Evolutionary conservation across 2,329 filamentous ascomycete genomes (phyloP), one percentile per base, ranked within the genome.

Genomic region (Colletotrichum echinochloae): DNA sequence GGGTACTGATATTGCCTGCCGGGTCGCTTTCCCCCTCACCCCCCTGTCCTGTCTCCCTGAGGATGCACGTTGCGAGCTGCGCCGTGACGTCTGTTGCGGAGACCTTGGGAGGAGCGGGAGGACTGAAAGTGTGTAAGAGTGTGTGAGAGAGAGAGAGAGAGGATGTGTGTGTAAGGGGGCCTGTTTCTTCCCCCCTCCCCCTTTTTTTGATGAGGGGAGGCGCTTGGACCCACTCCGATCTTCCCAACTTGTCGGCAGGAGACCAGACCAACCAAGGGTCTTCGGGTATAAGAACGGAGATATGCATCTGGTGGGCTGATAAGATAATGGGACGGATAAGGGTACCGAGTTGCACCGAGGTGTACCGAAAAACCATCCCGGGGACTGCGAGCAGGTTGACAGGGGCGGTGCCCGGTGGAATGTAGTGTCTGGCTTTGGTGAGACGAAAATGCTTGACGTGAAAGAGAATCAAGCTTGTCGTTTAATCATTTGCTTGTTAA

Each of bases 261-360:
- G 41, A n/a, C 51, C 63, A n/a, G n/a, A n/a, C 63, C 14, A 28
- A 54, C 11, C 51, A 67, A 57, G 44, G 20, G 23, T 56, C 39
- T n/a, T 39, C 63, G 67, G 67, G 64, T 62, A 70, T 67, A 67
- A 70, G 46, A 44, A n/a, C 64, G 67, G 67, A 66, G 52, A 70
- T 67, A 70, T 54, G 56, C 44, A 44, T 52, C 28, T 52, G 41
- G 41, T 66, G 63, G 67, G 37, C 63, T 62, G 57, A 62, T 66
- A 44, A 61, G 51, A 62, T 62, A 33, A 70, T 67, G 51, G 56
- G 67, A 62, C 64, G 67, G 67, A 67, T 66, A 52, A 70, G 64
- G 41, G 57, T 35, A 67, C 67, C 67, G 51, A 62, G 49, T 41
- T 51, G 35, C 56, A 39, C 46, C 18, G 37, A 30, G 20, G 41